Conservation (phyloP, 768 basidiomycete genomes). For the Trametopsis cervina region DNA sequence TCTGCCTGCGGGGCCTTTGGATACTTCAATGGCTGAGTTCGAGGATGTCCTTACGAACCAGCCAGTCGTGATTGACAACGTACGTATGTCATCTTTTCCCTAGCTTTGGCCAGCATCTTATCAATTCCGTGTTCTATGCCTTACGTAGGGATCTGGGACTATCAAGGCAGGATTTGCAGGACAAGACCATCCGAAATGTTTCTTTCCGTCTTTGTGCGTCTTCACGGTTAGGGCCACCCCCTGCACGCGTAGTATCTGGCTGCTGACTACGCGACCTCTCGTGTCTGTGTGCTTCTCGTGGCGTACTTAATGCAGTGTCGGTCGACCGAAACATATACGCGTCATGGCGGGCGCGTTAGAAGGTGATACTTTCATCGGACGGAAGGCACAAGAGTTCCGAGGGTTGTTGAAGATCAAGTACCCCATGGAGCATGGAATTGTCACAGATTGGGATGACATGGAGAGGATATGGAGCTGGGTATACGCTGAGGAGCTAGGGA, state of each 20-base stretch:
- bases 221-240: constrained; percentile 28
- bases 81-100: too few relatives aligned
- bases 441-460: constrained; percentile 99
- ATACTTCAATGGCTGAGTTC: constrained; percentile 85
- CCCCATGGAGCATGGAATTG: constrained; percentile 98
- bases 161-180: constrained; percentile 99
- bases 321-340: constrained; percentile 93
- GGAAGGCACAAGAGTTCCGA: constrained; percentile 90
- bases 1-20: too few relatives aligned
- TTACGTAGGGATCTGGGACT: constrained; percentile 83
- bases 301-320: constrained; percentile 52
- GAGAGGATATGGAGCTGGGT: constrained; percentile 99
- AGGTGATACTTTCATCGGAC: constrained; percentile 94
- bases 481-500: constrained; percentile 92
- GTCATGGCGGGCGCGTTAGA: constrained; percentile 98
- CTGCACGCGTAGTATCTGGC: constrained; percentile 8
- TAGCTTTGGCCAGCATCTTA: too few relatives aligned
- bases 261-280: constrained; percentile 9
- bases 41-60: constrained; percentile 97
- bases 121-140: too few relatives aligned
- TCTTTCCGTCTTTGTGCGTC: constrained; percentile 97
- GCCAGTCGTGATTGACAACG: constrained; percentile 98
- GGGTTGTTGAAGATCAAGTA: constrained; percentile 97
- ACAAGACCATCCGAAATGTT: constrained; percentile 98
- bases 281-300: constrained; percentile 1